These are phyloP conservation scores for Fomes fomentarius DNA, from an alignment of 1,284 basidiomycete species.

Conservation along the genomic window DNA sequence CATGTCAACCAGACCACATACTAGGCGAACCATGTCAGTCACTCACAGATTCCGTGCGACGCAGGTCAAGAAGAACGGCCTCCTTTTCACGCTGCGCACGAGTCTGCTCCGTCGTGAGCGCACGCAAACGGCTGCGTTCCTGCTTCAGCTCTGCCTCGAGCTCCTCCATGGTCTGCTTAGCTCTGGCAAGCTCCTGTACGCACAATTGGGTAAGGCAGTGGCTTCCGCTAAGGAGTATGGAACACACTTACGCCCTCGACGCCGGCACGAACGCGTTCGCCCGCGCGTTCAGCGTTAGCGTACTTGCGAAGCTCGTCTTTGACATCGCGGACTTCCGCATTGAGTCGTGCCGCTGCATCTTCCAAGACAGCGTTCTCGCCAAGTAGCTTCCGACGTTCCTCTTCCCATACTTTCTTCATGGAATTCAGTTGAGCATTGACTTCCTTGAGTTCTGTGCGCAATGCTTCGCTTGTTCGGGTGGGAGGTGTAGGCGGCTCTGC, in stretches of 20 bases:
- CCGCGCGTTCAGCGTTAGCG: conserved; percentile 51
- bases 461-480: conserved; percentile 61
- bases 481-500: conserved; percentile 66
- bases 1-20: not conserved
- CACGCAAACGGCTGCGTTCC: conserved; percentile 66
- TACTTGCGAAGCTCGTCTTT: conserved; percentile 59
- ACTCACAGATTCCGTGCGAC: conserved; percentile 69
- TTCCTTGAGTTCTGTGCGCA: conserved; percentile 56
- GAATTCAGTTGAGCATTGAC: conserved; percentile 64
- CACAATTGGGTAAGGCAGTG: not conserved
- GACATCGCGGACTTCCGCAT: conserved; percentile 57
- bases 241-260: conserved; percentile 53
- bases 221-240: no score
- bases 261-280: conserved; percentile 49
- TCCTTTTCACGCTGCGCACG: conserved; percentile 64
- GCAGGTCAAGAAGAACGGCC: conserved; percentile 60
- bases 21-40: no score
- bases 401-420: conserved; percentile 70
- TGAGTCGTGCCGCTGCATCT: conserved; percentile 66
- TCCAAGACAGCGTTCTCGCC: conserved; percentile 74
- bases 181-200: conserved; percentile 67
- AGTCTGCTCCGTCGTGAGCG: conserved; percentile 64
- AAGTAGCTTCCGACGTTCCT: conserved; percentile 60
- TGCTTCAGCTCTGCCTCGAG: conserved; percentile 68
- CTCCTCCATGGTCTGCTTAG: conserved; percentile 63